A percentile compares a stretch with the other conserved stretches of the same genome.
Conservation (phyloP, 2,329 filamentous ascomycete genomes). For the Akanthomyces dipterigenus region DNA sequence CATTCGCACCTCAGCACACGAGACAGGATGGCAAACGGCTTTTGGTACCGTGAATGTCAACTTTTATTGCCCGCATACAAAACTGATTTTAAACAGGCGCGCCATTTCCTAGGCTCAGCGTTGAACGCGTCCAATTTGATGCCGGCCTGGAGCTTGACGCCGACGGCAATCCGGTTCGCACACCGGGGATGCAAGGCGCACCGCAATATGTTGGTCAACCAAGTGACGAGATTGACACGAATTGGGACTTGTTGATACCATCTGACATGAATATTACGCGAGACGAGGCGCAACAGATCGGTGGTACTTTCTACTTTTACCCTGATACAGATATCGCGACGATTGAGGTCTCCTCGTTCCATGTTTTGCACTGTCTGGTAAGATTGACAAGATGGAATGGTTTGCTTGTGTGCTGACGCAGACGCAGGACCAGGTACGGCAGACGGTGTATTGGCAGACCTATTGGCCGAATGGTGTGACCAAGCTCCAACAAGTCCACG, state of each 20-base stretch:
- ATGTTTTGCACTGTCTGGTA: neutral
- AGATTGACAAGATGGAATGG: neutral
- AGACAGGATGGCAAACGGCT: too few relatives aligned
- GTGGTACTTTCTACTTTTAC: neutral
- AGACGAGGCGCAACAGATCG: neutral
- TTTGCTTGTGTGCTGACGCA: too few relatives aligned
- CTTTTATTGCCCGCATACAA: too few relatives aligned
- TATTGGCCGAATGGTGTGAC: too few relatives aligned
- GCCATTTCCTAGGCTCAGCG: neutral
- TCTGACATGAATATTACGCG: neutral
- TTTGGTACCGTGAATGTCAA: too few relatives aligned
- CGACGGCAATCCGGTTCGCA: neutral
- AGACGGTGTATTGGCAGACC: too few relatives aligned
- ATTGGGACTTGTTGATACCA: neutral
- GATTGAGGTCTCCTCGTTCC: neutral
- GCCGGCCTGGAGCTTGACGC: neutral
- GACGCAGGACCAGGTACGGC: too few relatives aligned
- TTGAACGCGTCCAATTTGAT: neutral
- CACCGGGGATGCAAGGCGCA: neutral
- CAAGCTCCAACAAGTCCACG: too few relatives aligned
- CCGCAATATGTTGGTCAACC: neutral
- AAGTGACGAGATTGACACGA: neutral
- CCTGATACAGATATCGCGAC: neutral
- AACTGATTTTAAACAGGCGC: neutral
- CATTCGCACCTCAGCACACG: neutral